Conservation (phyloP, 352 stramenopile genomes). For the Phytophthora agathidicida region DNA sequence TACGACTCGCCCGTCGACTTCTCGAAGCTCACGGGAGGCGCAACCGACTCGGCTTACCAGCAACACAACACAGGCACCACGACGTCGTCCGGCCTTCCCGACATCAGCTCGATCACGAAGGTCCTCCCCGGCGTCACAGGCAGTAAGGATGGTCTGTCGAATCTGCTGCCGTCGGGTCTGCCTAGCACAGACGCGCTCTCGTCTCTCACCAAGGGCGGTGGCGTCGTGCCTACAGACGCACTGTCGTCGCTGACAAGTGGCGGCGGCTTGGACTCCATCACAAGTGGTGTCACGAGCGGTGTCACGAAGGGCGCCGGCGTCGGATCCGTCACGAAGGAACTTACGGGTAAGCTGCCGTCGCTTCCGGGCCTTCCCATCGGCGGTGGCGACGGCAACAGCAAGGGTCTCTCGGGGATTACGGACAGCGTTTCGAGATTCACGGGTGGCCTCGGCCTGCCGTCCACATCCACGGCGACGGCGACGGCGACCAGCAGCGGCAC, state of each 20-base stretch:
- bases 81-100: neutral
- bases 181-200: too few species aligned
- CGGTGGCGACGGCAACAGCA: too few species aligned
- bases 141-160: neutral
- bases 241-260: neutral
- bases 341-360: too few species aligned
- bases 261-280: neutral
- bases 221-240: neutral
- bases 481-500: too few species aligned
- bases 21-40: neutral
- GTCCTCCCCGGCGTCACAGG: neutral
- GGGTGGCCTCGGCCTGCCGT: too few species aligned
- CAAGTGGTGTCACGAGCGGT: conserved; percentile 4
- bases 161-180: neutral
- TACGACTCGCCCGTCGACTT: neutral
- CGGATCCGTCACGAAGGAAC: too few species aligned
- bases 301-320: too few species aligned
- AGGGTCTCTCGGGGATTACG: too few species aligned
- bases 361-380: too few species aligned
- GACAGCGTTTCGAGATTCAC: too few species aligned
- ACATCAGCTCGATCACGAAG: neutral
- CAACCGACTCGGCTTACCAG: neutral
- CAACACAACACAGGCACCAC: neutral
- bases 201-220: too few species aligned
- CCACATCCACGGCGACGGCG: too few species aligned